phyloP scores from a whole-genome alignment of 352 stramenopile species.

The Pythium phragmiticola region DNA sequence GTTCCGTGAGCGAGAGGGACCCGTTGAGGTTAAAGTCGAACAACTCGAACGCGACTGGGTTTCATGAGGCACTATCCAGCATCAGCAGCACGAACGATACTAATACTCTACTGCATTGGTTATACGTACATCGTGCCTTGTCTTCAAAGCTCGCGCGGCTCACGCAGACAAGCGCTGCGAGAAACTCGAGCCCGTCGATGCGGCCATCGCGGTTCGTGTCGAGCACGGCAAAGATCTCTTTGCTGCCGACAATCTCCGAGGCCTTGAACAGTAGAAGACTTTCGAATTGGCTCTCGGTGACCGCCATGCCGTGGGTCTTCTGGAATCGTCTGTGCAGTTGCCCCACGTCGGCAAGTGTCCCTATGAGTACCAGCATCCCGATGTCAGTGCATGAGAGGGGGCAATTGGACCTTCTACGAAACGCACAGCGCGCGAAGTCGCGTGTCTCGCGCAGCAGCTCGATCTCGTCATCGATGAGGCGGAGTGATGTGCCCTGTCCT shows the following conservation, averaged over 20 bases:
- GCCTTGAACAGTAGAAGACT: slow-evolving; percentile 64
- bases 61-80: not conserved
- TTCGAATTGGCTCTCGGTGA: slow-evolving; percentile 78
- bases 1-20: slow-evolving; percentile 66
- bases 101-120: no score
- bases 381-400: not conserved
- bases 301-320: slow-evolving; percentile 72
- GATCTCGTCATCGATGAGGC: slow-evolving; percentile 54
- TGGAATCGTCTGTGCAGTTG: slow-evolving; percentile 61
- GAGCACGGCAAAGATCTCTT: slow-evolving; percentile 74
- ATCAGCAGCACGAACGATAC: not conserved
- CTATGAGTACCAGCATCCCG: slow-evolving; percentile 23
- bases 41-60: slow-evolving; percentile 62
- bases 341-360: slow-evolving; percentile 65
- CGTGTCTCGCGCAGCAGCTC: slow-evolving; percentile 72
- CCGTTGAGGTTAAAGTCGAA: slow-evolving; percentile 85
- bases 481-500: slow-evolving; percentile 47
- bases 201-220: slow-evolving; percentile 72
- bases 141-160: slow-evolving; percentile 77
- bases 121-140: slow-evolving; percentile 65
- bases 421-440: slow-evolving; percentile 74
- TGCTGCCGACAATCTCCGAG: slow-evolving; percentile 52
- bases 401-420: not conserved
- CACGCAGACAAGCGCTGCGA: slow-evolving; percentile 67
- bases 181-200: slow-evolving; percentile 79